These are phyloP conservation scores for Lathyrus sativus DNA, from an alignment of 306 rosid species.

Conservation along the genomic window DNA sequence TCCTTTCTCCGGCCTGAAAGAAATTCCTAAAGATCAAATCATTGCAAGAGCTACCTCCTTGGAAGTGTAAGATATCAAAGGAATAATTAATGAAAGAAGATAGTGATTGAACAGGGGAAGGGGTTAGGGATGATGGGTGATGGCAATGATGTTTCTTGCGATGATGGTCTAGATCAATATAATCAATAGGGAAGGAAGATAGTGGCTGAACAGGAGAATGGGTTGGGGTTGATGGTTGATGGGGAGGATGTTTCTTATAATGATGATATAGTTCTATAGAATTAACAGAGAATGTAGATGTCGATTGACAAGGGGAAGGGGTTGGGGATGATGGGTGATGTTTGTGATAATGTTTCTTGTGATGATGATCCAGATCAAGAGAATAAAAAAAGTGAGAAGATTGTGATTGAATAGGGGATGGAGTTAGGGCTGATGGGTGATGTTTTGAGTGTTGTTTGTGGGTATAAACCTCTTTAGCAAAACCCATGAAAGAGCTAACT, in stretches of 20 bases:
- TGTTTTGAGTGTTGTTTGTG: neutral
- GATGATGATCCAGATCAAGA: neutral
- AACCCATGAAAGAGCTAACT: neutral
- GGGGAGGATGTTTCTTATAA: too few species aligned
- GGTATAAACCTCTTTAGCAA: neutral
- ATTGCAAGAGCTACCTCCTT: too few species aligned
- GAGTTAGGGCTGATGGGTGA: neutral
- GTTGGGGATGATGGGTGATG: too few species aligned
- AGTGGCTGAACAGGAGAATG: too few species aligned
- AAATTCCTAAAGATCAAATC: too few species aligned
- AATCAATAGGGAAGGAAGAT: neutral
- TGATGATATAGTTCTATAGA: neutral
- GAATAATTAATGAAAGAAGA: neutral
- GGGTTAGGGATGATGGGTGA: neutral
- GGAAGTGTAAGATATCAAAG: too few species aligned
- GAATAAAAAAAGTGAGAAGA: neutral
- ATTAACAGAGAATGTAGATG: too few species aligned
- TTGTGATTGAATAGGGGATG: neutral
- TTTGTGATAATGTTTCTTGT: too few species aligned
- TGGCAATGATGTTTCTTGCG: neutral
- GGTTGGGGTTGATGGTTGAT: too few species aligned
- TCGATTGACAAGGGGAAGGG: too few species aligned
- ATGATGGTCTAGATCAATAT: neutral
- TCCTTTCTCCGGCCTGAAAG: too few species aligned
- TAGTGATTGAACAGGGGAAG: neutral